These are phyloP conservation scores for Phyllosticta paracitricarpa DNA, from an alignment of 2,329 filamentous ascomycete species.

Conservation along the genomic window DNA sequence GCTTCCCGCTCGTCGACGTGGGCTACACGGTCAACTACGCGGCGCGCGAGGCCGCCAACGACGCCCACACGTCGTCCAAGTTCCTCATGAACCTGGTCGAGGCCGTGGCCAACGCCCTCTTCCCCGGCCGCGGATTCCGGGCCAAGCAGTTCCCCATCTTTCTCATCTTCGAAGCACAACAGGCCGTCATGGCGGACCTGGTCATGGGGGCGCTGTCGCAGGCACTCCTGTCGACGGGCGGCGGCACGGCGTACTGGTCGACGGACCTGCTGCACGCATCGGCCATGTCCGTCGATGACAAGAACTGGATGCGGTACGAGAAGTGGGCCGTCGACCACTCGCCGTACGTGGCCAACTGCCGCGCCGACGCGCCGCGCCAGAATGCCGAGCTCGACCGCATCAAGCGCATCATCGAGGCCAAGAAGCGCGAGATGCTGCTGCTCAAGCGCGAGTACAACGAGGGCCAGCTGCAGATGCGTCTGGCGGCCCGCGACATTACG, in stretches of 20 bases:
- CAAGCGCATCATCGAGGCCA: conserved; percentile 11
- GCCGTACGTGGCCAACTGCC: conserved; percentile 10
- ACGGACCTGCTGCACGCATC: conserved; percentile 9
- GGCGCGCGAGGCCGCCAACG: conserved; percentile 2
- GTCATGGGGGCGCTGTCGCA: conserved; percentile 6
- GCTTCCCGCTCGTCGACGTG: conserved; percentile 11
- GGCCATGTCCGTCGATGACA: conserved; percentile 8
- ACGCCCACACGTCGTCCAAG: background rate
- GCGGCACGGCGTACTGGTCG: conserved; percentile 9
- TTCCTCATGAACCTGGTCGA: conserved; percentile 10
- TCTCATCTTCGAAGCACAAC: conserved; percentile 10
- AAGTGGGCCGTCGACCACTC: conserved; percentile 11
- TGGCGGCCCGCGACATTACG: conserved; percentile 9
- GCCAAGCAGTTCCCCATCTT: conserved; percentile 6
- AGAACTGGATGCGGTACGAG: conserved; percentile 10
- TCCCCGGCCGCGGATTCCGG: conserved; percentile 1
- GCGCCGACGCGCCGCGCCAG: conserved; percentile 8
- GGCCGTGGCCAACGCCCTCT: conserved; percentile 3
- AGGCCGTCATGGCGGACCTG: conserved; percentile 11
- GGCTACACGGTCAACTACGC: conserved; percentile 10
- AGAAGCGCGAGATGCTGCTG: conserved; percentile 11
- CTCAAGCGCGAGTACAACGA: conserved; percentile 11
- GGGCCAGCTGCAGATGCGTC: conserved; percentile 11
- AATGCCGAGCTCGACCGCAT: conserved; percentile 9
- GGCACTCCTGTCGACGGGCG: conserved; percentile 6